Evolutionary conservation across 2,329 filamentous ascomycete species (phyloP), one percentile per base, ranked within the genome.

Genomic region (Apiospora phragmitis): DNA sequence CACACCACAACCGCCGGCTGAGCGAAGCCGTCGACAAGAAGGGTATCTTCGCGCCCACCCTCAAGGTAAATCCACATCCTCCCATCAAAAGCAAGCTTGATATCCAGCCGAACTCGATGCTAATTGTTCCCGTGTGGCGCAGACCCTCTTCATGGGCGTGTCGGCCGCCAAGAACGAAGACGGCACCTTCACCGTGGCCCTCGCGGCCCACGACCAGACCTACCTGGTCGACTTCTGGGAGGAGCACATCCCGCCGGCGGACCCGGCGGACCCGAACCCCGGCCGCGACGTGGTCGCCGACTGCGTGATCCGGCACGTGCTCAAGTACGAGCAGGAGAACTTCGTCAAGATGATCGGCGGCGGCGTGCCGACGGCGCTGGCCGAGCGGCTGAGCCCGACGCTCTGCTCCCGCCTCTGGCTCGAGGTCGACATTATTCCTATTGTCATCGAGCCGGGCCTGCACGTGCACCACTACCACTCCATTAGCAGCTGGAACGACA

Each of bases 141-240:
- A 90, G 88, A 86, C 86, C 7, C 84, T 92, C 66, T 93, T 87
- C 74, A 79, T 90, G 55, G 91, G 91, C 69, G 87, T 92, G 43
- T 89, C 91, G 4, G 87, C 88, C 51, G 82, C 86, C 66, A 82
- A 86, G 66, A 79, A 83, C 1, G 83, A 87, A 42, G 83, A 87
- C 70, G 82, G 84, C 68, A 85, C 85, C 1, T 84, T 89, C 14
- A 86, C 88, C 6, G 84, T 93, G 32, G 90, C 91, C 18, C 83
- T 94, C 67, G 92, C 91, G 4, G 87, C 92, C 72, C 92, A 94
- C 73, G 92, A 95, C 77, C 89, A 89, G 7, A 91, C 91, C 4
- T 95, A 95, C 77, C 88, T 92, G 29, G 84, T 93, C 62, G 92
- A 95, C 78, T 94, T 92, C 76, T 88, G 88, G 6, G 87, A 93